These are phyloP conservation scores for Mycena chlorophos DNA, from an alignment of 768 basidiomycete genomes.

Conservation along the genomic window DNA sequence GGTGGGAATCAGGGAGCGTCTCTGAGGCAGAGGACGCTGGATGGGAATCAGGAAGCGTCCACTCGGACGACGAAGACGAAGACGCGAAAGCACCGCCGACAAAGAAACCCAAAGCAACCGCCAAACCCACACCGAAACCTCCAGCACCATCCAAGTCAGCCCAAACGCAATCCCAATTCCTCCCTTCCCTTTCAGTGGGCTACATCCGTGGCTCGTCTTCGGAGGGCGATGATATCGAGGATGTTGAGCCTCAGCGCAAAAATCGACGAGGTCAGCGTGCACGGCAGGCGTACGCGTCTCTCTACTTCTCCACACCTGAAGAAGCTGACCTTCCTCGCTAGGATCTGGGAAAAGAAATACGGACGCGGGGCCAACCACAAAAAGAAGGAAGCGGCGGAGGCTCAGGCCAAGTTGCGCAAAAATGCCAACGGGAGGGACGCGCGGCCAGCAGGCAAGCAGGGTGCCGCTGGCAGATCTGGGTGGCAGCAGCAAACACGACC, in stretches of 20 bases:
- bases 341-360: constrained; percentile 98
- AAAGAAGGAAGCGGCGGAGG: constrained; percentile 51
- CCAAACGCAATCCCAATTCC: constrained; percentile 59
- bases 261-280: constrained; percentile 93
- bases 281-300: constrained; percentile 75
- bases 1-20: constrained; percentile 46
- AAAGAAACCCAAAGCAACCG: constrained; percentile 25
- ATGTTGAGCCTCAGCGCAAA: constrained; percentile 66
- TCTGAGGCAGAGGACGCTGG: constrained; percentile 39
- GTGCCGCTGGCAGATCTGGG: constrained; percentile 15
- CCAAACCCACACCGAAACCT: constrained; percentile 20
- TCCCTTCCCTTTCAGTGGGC: constrained; percentile 86
- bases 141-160: too few species aligned
- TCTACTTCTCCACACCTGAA: neutral
- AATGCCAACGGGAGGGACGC: constrained; percentile 8
- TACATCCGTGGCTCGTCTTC: constrained; percentile 79
- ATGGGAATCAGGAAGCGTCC: constrained; percentile 57
- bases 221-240: constrained; percentile 62
- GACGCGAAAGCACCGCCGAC: constrained; percentile 28
- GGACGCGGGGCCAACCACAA: constrained; percentile 90
- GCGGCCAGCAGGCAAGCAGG: constrained; percentile 10
- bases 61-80: constrained; percentile 31
- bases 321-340: constrained; percentile 33
- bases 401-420: constrained; percentile 24
- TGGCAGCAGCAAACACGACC: neutral